Base-by-base conservation (phyloP, 768 basidiomycete genomes). In the Lenzites betulinus region DNA sequence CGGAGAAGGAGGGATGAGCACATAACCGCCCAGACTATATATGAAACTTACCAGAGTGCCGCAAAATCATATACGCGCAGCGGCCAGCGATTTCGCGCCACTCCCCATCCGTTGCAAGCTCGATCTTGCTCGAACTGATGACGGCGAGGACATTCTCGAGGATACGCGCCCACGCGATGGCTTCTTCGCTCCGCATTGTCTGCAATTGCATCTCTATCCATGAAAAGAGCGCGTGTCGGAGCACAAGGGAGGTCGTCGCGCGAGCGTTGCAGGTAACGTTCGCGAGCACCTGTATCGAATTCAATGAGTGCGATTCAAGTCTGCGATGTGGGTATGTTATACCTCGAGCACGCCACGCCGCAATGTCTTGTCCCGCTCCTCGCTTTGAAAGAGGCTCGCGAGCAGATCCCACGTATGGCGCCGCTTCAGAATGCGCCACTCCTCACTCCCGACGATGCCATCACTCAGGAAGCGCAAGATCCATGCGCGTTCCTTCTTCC, bases 401-500 rank as follows among this genome's bases (percentile, higher is more conserved):
- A 96, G 73, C 28, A 96, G 76, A 63, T 93, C 92, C 90, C 93
- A 96, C 0, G 92, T 93, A 68, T 94, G 91, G 26, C 95, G 76
- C 46, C 92, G 79, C 66, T 86, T 86, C 54, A 95, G 71, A 2
- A 93, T 81, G 33, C 79, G 80, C 94, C 95, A 97, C 67, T 98
- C 95, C 42, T 84, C 81, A 0, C 80, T 78, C 49, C 85, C 81
- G 63, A 79, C 79, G 83, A 93, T 87, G 0, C 92, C 92, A 61
- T 96, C 93, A 0, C 88, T 79, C 39, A 97, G 74, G 72, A 93
- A 92, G 41, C 83, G 80, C 35, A 96, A 75, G 28, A 96, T 95
- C 95, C 95, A 98, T 1, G 80, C 80, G n/a, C 93, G 79, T 67
- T 96, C 93, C 72, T 86, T 89, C 75, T 86, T 89, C 89, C 92